Conservation (phyloP, 2,329 filamentous ascomycete species). For the Metarhizium guizhouense region DNA sequence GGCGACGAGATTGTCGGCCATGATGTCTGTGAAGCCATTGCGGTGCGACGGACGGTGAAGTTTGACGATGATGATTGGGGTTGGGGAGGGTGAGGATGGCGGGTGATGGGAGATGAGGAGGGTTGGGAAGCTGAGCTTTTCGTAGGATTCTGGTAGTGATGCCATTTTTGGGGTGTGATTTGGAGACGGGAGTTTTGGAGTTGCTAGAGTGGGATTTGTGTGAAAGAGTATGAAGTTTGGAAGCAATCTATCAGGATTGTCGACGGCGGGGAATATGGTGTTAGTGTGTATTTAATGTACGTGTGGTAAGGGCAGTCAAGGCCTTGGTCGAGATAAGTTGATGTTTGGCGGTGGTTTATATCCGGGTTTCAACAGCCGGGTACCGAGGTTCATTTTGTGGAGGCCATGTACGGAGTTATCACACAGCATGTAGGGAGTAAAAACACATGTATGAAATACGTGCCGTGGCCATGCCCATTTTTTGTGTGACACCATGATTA, state of each 20-base stretch:
- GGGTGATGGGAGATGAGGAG: constrained; percentile 42
- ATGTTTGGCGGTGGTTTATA: not conserved
- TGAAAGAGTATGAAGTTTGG: too few species aligned
- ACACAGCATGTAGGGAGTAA: too few species aligned
- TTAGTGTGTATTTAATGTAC: too few species aligned
- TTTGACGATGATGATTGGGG: constrained; percentile 52
- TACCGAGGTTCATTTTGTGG: not conserved
- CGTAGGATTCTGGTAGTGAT: constrained; percentile 28
- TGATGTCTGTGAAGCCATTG: constrained; percentile 61
- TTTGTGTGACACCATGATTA: too few species aligned
- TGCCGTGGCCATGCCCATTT: too few species aligned
- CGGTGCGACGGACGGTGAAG: constrained; percentile 56
- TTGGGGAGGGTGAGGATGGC: constrained; percentile 40
- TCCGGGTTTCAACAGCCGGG: not conserved
- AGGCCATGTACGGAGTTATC: not conserved
- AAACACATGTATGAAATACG: too few species aligned
- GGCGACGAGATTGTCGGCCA: constrained; percentile 51
- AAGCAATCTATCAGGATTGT: too few species aligned
- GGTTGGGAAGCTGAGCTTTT: constrained; percentile 29
- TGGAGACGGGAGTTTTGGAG: not conserved
- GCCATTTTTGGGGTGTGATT: not conserved
- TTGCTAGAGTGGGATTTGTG: not conserved
- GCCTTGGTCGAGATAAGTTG: not conserved
- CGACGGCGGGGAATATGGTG: too few species aligned
- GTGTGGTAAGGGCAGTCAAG: too few species aligned